Evolutionary conservation across 1,284 basidiomycete genomes (phyloP).

Genomic region (Cutaneotrichosporon sp.): DNA sequence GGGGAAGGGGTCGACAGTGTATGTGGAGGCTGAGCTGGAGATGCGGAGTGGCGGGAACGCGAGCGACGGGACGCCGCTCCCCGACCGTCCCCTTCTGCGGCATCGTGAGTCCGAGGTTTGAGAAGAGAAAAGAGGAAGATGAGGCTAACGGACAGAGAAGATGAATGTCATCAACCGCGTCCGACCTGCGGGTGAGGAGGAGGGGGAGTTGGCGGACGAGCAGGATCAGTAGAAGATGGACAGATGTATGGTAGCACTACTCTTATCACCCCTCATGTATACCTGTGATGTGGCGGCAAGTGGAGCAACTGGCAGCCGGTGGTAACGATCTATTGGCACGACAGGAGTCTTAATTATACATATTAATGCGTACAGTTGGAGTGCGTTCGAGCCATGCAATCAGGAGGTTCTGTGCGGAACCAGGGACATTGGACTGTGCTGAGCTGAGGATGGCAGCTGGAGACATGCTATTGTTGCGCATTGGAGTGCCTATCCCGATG

Average conservation of each 20-base stretch:
- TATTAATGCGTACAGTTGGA: no score
- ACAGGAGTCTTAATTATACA: no score
- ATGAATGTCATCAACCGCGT: constrained; percentile 37
- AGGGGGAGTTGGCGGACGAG: constrained; percentile 19
- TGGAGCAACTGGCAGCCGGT: no score
- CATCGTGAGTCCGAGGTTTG: constrained; percentile 33
- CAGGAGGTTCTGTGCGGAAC: no score
- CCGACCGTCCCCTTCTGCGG: constrained; percentile 37
- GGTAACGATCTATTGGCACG: no score
- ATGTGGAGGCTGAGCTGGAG: constrained; percentile 48
- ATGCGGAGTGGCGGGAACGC: constrained; percentile 35
- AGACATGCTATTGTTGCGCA: no score
- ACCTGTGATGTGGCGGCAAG: not conserved
- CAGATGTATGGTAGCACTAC: not conserved
- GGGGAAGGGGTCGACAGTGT: constrained; percentile 47
- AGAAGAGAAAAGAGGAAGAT: not conserved
- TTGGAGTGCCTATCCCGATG: no score
- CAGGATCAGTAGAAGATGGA: not conserved
- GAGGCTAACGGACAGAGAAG: constrained; percentile 20
- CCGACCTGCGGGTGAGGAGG: constrained; percentile 23
- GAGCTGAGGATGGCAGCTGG: no score
- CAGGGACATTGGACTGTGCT: no score
- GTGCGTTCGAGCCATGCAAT: no score
- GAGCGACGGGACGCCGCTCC: constrained; percentile 28
- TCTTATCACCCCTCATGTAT: constrained; percentile 2